Conservation (phyloP, 495 filamentous ascomycete genomes). For the Penicillium daleae region DNA sequence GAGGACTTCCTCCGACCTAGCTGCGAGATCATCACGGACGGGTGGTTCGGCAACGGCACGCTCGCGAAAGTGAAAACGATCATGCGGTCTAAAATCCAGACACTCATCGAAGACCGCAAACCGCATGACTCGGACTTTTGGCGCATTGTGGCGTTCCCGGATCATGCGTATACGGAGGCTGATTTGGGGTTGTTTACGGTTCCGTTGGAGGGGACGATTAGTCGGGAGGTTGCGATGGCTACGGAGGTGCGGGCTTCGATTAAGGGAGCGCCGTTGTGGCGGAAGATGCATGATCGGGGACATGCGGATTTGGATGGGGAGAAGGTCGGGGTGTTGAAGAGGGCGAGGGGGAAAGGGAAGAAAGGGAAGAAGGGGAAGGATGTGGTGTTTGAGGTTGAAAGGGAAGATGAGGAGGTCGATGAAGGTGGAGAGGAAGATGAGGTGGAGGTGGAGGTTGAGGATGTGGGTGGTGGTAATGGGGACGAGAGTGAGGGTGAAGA, state of each 20-base stretch:
- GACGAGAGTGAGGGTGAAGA: slow-evolving; percentile 44
- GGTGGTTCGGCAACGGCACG: slow-evolving; percentile 88
- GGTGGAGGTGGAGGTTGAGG: too few species aligned
- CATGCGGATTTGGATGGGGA: slow-evolving; percentile 31
- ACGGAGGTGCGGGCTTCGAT: slow-evolving; percentile 45
- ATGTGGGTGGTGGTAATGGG: neutral
- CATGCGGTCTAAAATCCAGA: slow-evolving; percentile 44
- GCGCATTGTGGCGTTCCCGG: slow-evolving; percentile 47
- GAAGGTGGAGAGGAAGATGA: slow-evolving; percentile 29
- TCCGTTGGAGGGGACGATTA: slow-evolving; percentile 29
- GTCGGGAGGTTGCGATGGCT: slow-evolving; percentile 39
- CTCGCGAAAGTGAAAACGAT: slow-evolving; percentile 58
- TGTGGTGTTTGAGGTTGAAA: slow-evolving; percentile 26
- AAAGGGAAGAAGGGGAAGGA: slow-evolving; percentile 23
- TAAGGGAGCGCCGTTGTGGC: slow-evolving; percentile 44
- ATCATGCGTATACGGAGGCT: slow-evolving; percentile 38
- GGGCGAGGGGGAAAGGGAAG: slow-evolving; percentile 16
- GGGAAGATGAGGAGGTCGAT: slow-evolving; percentile 9
- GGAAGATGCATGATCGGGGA: slow-evolving; percentile 35
- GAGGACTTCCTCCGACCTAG: slow-evolving; percentile 41
- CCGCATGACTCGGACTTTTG: slow-evolving; percentile 56
- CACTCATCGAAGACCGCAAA: slow-evolving; percentile 44
- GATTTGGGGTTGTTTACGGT: slow-evolving; percentile 37
- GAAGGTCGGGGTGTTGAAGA: slow-evolving; percentile 18
- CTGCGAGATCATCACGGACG: slow-evolving; percentile 65